Base-by-base conservation (phyloP, 352 stramenopile species). In the Globisporangium recalcitrans region DNA sequence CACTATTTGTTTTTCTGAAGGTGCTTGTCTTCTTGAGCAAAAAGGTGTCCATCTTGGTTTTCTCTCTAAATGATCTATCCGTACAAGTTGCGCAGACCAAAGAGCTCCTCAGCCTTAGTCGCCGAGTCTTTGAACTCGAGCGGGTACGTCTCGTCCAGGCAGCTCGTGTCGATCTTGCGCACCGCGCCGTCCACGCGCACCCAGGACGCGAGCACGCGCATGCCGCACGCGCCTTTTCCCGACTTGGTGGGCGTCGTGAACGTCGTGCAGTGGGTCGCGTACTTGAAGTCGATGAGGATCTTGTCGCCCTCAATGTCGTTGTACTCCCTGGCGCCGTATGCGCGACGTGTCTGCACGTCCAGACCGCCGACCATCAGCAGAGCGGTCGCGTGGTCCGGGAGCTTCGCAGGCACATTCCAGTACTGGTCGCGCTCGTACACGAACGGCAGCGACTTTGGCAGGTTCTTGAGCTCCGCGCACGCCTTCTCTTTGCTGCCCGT, bases 231-330 rank as follows among this genome's bases (percentile, higher is more conserved):
- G 9, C 66, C 36, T 27, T 73, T 68, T 22, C 76, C 75, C 9
- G 61, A 61, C 55, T 62, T 69, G 27, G 68, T 78, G 19, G 77
- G 80, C 36, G 84, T 91, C 51, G 84, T 88, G 64, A 93, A 91
- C 2, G 80, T 90, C 40, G 84, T 93, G 69, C 82, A 92, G 58
- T 92, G 82, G 13, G 72, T 74, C 29, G 80, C 80, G 49, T 86
- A 73, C 54, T 88, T 69, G 67, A 92, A 90, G 52, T 85, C 72
- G 31, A 90, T 76, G 22, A 88, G 69, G 70, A 89, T 87, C 34
- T 69, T 78, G 29, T 82, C 71, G 19, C 80, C 78, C 2, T 61
- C 58, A 36, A 90, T 67, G 46, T 60, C 62, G 31, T 78, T 61
- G 62, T 85, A 87, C 69, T 90, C 68, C 16, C 76, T 49, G 34